These are phyloP conservation scores for Radiomyces spectabilis DNA, from an alignment of 192 early-diverging fungal species.

Conservation along the genomic window DNA sequence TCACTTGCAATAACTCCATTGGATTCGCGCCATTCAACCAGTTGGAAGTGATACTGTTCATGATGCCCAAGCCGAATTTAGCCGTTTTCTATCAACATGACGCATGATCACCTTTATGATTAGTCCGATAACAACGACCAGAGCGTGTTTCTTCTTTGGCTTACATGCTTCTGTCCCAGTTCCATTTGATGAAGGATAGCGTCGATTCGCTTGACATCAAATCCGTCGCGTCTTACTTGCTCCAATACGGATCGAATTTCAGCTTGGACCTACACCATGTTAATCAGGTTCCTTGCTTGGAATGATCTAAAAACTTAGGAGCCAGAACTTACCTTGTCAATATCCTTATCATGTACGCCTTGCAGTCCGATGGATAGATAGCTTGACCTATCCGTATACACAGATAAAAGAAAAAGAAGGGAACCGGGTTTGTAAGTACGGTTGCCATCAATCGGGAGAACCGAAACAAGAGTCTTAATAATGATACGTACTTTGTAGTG, in stretches of 20 bases:
- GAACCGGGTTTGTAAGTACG: not conserved
- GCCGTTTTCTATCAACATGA: constrained; percentile 57
- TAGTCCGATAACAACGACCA: not conserved
- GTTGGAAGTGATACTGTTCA: constrained; percentile 66
- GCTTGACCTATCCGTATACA: constrained; percentile 38
- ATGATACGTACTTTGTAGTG: constrained; percentile 43
- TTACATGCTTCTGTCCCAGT: constrained; percentile 81
- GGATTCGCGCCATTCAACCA: constrained; percentile 90
- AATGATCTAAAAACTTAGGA: not conserved
- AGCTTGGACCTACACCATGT: constrained; percentile 45
- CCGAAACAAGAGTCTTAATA: too few relatives aligned
- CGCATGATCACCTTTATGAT: not conserved
- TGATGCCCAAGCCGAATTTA: constrained; percentile 79
- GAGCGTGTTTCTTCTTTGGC: not conserved
- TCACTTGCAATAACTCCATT: constrained; percentile 71
- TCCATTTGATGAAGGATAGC: constrained; percentile 85
- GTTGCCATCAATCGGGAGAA: too few relatives aligned
- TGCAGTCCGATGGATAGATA: constrained; percentile 85
- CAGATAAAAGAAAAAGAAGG: not conserved
- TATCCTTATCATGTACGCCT: constrained; percentile 68
- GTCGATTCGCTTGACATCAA: constrained; percentile 70
- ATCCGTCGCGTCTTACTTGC: constrained; percentile 61
- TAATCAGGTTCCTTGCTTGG: too few relatives aligned
- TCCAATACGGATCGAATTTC: constrained; percentile 65
- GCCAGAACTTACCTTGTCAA: constrained; percentile 33